phyloP scores from a whole-genome alignment of 2,329 filamentous ascomycete genomes.

The Rutstroemia sp. region DNA sequence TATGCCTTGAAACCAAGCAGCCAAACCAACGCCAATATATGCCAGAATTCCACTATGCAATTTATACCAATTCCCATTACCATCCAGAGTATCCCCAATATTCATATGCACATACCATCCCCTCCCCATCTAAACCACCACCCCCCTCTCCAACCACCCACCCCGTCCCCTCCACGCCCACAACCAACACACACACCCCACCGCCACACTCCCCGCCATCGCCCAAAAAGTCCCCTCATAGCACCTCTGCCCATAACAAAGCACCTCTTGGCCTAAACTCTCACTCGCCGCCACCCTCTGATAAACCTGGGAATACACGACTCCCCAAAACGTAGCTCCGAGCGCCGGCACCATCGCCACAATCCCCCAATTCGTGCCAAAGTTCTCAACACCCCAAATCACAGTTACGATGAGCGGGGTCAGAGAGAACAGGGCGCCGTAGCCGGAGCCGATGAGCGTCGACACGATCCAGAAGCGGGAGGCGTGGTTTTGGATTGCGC shows the following conservation, averaged over 20 bases:
- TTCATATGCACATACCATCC: neutral
- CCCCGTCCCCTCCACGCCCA: constrained; percentile 71
- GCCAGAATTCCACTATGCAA: no score
- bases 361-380: constrained; percentile 96
- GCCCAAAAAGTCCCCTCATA: constrained; percentile 82
- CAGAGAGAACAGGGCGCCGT: constrained; percentile 84
- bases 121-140: constrained; percentile 47
- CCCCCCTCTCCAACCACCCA: constrained; percentile 70
- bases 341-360: constrained; percentile 85
- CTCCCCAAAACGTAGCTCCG: constrained; percentile 82
- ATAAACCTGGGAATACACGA: constrained; percentile 80
- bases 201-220: constrained; percentile 71
- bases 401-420: constrained; percentile 91
- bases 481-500: constrained; percentile 64
- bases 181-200: constrained; percentile 64
- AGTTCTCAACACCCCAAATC: constrained; percentile 98
- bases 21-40: no score
- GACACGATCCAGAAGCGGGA: constrained; percentile 83
- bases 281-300: constrained; percentile 52
- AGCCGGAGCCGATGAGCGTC: constrained; percentile 77
- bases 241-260: constrained; percentile 78
- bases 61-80: no score
- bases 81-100: no score
- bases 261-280: constrained; percentile 33
- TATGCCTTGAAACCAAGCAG: no score